Evolutionary conservation across 768 basidiomycete species (phyloP), one percentile per base, ranked within the genome.

Genomic region (Baorangia bicolor): DNA sequence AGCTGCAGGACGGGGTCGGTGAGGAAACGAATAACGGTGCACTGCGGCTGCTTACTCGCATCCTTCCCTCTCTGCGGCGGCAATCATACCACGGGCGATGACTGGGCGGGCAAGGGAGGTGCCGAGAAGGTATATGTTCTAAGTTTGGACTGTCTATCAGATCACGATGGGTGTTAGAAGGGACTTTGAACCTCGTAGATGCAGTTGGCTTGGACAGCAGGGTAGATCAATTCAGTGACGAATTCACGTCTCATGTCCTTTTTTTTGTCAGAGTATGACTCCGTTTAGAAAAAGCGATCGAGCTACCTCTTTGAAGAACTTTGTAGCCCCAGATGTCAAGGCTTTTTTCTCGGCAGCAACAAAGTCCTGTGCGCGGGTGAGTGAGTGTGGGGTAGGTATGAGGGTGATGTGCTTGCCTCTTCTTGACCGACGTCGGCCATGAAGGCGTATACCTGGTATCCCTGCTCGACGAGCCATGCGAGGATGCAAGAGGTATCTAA

Each of bases 11-110:
- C 20, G 30, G 12, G 48, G 4, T 34, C 25, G 34, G 38, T 50
- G 25, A 54, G 20, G 47, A 39, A n/a, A 33, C n/a, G 16, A 12
- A 34, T 20, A 14, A 44, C 23, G 28, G 44, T 0, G 27, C 0
- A 18, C 3, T 23, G 18, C 2, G 1, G 20, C 0, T 46, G 75
- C 92, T 79, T 72, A 96, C 93, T 98, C 92, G 92, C 97, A 99
- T 47, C 88, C 88, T 73, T 98, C 94, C 63, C 77, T 78, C 38
- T 89, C 92, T 20, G 96, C 97, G 50, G 90, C 79, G 35, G 88
- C 87, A 57, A 99, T 98, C 97, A 99, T 99, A 27, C 95, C 96
- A 59, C 97, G 94, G 52, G 97, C 94, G 70, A 98, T 99, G 65
- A 99, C 96, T 23, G 97, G 97, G 28, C 97, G 92, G 49, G 97